Evolutionary conservation across 2,329 filamentous ascomycete genomes (phyloP).

Genomic region (Emmonsiellopsis sp.): DNA sequence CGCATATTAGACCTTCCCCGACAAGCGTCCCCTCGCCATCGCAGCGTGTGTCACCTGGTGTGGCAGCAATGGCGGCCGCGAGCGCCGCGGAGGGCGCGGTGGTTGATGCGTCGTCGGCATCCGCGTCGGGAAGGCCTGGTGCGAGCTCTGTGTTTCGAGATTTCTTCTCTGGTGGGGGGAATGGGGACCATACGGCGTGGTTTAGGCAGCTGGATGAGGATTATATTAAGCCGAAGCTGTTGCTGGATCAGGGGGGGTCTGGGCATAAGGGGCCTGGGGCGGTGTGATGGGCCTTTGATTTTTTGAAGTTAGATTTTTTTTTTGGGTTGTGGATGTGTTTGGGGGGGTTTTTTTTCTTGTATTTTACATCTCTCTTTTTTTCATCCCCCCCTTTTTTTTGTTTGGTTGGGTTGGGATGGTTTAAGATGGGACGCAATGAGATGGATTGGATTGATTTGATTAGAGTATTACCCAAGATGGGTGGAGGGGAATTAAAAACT

Average conservation of each 20-base stretch:
- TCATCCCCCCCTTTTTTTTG: background rate
- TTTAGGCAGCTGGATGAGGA: slow-evolving; percentile 92
- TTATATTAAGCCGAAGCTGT: slow-evolving; percentile 83
- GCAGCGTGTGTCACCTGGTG: slow-evolving; percentile 1
- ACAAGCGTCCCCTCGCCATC: no score
- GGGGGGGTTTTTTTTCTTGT: slow-evolving; percentile 1
- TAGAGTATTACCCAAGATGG: no score
- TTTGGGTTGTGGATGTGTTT: background rate
- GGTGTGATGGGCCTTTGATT: slow-evolving; percentile 16
- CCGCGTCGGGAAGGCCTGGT: slow-evolving; percentile 28
- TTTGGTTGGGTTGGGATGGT: background rate
- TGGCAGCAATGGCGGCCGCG: slow-evolving; percentile 1
- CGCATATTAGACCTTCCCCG: slow-evolving; percentile 3
- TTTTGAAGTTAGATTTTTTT: background rate
- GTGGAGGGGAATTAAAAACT: no score
- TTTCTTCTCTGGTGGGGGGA: slow-evolving; percentile 59
- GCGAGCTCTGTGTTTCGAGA: slow-evolving; percentile 70
- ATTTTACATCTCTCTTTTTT: background rate
- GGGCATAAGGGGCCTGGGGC: slow-evolving; percentile 34
- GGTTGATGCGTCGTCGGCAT: slow-evolving; percentile 3
- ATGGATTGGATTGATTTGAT: no score
- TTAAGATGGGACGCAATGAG: no score
- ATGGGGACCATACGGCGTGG: slow-evolving; percentile 80
- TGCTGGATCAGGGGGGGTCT: slow-evolving; percentile 59
- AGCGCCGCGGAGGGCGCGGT: background rate